Evolutionary conservation across 768 basidiomycete species (phyloP), one percentile per base, ranked within the genome.

Genomic region (Heimioporus sp.): DNA sequence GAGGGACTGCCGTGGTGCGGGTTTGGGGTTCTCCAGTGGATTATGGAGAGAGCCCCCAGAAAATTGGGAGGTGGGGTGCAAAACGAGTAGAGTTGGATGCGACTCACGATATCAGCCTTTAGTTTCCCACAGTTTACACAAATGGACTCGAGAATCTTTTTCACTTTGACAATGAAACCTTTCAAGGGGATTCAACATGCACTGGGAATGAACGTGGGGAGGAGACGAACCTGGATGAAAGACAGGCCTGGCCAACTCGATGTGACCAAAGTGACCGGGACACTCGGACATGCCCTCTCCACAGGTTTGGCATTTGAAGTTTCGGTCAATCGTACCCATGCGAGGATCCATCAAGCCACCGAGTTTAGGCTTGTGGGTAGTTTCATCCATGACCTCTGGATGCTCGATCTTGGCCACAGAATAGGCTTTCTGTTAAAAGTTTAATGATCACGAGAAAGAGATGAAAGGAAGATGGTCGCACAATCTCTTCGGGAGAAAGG

Each of bases 271-370:
- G 71, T 98, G 97, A 46, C 97, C 97, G 24, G 97, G 95, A 75
- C 97, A 99, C 69, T 98, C 97, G 16, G 93, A 87, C 95, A 98
- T 98, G n/a, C 95, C 96, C 80, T 99, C 97, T 59, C 94, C 95
- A 70, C 97, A 98, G 28, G 97, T 98, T 76, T 98, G 94, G 69
- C 97, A 99, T 76, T 98, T 98, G 76, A 96, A 95, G 69, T 95
- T 94, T 60, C 93, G 80, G 77, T 95, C 93, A 62, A 95, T 96
- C 28, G 93, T 99, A 36, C 97, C 97, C 89, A 98, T 92, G 53
- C 92, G 85, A 46, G 95, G 92, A 74, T 99, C 97, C 89, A 96
- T 96, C 65, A 99, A 76, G 42, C 97, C 97, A 43, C 93, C 94
- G 21, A 84, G 76, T 75, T 97, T 98, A 21, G 92, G 90, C 65